These are phyloP conservation scores for Penicillium hesseltinei DNA, from an alignment of 2,329 filamentous ascomycete genomes.

Conservation along the genomic window DNA sequence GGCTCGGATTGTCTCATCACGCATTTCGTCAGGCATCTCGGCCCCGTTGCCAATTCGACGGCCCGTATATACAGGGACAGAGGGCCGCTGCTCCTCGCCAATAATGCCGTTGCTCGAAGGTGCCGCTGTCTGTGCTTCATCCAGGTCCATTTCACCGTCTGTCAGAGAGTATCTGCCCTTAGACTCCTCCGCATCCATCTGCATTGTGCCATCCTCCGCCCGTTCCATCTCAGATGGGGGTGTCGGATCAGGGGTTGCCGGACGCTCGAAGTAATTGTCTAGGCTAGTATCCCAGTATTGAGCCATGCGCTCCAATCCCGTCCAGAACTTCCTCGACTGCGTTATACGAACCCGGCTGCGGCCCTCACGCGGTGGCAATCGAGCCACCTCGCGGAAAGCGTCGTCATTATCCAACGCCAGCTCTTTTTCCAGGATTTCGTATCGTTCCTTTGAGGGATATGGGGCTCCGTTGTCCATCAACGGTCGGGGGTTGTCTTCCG, in stretches of 20 bases:
- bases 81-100: background rate
- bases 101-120: background rate
- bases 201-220: conserved; percentile 22
- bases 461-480: conserved; percentile 51
- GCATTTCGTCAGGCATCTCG: conserved; percentile 59
- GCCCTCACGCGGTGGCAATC: conserved; percentile 46
- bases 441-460: conserved; percentile 50
- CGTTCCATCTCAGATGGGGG: conserved; percentile 19
- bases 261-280: conserved; percentile 54
- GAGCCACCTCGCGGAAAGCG: conserved; percentile 56
- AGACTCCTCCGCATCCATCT: conserved; percentile 16
- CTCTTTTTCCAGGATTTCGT: conserved; percentile 51
- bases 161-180: conserved; percentile 17
- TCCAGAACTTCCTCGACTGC: conserved; percentile 61
- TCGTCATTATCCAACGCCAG: conserved; percentile 56
- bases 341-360: conserved; percentile 51
- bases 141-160: conserved; percentile 27
- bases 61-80: conserved; percentile 52
- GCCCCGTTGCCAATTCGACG: conserved; percentile 56
- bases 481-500: conserved; percentile 28
- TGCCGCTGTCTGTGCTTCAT: conserved; percentile 10
- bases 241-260: conserved; percentile 26
- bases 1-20: conserved; percentile 54
- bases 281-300: conserved; percentile 62
- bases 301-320: conserved; percentile 57